These are phyloP conservation scores for Aspergillus quadricinctus DNA, from an alignment of 2,329 filamentous ascomycete genomes.

Conservation along the genomic window DNA sequence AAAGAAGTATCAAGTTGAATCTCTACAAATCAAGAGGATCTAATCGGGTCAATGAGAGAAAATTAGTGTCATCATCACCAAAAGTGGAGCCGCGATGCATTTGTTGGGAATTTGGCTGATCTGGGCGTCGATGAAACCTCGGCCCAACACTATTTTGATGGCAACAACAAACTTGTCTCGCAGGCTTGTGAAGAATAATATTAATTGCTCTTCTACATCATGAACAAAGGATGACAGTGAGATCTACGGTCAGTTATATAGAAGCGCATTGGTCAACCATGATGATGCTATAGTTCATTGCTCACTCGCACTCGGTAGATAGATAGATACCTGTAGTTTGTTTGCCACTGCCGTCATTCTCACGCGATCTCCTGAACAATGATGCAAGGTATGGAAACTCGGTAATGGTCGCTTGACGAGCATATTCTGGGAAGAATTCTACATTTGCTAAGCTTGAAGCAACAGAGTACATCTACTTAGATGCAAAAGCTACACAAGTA, in stretches of 20 bases:
- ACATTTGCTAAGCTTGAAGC: neutral
- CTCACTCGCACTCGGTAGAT: neutral
- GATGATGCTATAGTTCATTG: neutral
- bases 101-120: conserved; percentile 11
- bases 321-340: neutral
- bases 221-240: neutral
- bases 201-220: neutral
- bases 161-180: conserved; percentile 3
- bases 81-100: conserved; percentile 10
- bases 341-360: neutral
- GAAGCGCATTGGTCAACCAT: neutral
- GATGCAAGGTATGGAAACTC: neutral
- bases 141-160: conserved; percentile 8
- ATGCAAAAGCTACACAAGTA: neutral
- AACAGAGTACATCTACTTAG: neutral
- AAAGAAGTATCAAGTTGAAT: neutral
- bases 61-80: neutral
- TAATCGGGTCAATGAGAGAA: conserved; percentile 1
- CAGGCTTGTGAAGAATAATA: neutral
- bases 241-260: neutral
- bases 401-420: neutral
- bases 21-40: neutral
- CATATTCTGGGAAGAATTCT: neutral
- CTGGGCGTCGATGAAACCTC: conserved; percentile 1
- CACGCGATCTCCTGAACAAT: neutral